Evolutionary conservation across 805 yeast species (phyloP).

Genomic region (Saccharomycopsis sp.): DNA sequence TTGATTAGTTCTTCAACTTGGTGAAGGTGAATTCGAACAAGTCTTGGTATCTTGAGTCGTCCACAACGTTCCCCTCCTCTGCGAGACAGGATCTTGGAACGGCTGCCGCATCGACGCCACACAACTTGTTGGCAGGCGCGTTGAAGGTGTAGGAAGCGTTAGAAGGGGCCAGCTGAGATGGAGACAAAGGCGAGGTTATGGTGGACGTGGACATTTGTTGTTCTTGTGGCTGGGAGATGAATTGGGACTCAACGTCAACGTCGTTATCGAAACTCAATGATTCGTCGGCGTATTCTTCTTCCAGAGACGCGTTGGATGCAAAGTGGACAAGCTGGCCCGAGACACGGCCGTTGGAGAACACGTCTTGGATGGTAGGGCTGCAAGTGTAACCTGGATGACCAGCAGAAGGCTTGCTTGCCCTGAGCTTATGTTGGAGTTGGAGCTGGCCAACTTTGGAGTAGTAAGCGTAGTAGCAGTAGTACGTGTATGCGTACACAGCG

Average conservation of each 20-base stretch:
- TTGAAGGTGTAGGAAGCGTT: not conserved
- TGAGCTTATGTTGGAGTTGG: no score
- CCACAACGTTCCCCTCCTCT: no score
- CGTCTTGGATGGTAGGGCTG: not conserved
- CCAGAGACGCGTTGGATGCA: no score
- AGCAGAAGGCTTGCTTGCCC: no score
- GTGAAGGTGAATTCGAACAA: not conserved
- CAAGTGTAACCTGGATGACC: no score
- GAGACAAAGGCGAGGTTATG: not conserved
- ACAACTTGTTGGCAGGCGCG: not conserved
- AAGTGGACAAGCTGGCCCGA: not conserved
- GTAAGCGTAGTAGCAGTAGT: no score
- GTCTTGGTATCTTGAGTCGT: not conserved
- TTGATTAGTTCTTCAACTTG: no score
- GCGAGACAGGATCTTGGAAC: not conserved
- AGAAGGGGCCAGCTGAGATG: not conserved
- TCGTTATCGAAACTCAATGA: not conserved
- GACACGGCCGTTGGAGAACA: not conserved
- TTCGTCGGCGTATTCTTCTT: not conserved
- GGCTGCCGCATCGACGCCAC: not conserved
- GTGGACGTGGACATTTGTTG: not conserved
- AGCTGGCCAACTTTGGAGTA: no score
- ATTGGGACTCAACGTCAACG: no score
- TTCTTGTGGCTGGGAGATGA: no score
- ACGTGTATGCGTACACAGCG: no score